A percentile compares a stretch with the other conserved stretches of the same genome.
Conservation (phyloP, 208 protist species). For the Blastocrithidia nonstop region DNA sequence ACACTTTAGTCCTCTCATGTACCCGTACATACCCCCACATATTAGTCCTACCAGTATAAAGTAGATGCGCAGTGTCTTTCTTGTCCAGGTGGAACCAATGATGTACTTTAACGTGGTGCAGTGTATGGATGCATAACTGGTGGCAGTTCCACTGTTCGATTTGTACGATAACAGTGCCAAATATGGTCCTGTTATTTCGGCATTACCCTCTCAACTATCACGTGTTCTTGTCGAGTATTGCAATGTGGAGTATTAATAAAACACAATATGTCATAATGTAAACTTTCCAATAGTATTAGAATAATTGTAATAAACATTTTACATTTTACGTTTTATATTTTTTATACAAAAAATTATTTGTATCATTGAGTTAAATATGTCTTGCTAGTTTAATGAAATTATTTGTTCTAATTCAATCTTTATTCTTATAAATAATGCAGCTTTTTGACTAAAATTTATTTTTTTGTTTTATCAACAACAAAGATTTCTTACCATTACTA, state of each 20-base stretch:
- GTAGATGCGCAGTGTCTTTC: conserved; percentile 72
- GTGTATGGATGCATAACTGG: conserved; percentile 52
- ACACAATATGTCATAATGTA: not conserved
- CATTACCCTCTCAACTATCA: conserved; percentile 58
- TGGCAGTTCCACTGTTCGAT: conserved; percentile 83
- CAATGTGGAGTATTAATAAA: conserved; percentile 25
- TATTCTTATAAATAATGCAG: too few species aligned
- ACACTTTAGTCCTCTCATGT: conserved; percentile 79
- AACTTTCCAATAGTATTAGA: not conserved
- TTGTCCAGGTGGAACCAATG: conserved; percentile 59
- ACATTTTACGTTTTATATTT: not conserved
- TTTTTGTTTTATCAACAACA: too few species aligned
- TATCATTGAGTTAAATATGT: too few species aligned
- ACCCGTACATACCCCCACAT: conserved; percentile 87
- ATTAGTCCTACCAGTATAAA: conserved; percentile 56
- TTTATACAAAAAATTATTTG: not conserved
- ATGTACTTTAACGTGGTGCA: conserved; percentile 54
- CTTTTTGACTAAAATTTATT: too few species aligned
- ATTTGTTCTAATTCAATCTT: too few species aligned
- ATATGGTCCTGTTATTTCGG: conserved; percentile 71
- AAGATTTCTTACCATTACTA: too few species aligned
- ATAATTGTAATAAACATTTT: not conserved
- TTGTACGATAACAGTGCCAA: conserved; percentile 81
- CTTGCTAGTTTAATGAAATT: too few species aligned
- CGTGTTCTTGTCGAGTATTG: conserved; percentile 79